Evolutionary conservation across 2,329 filamentous ascomycete species (phyloP), one percentile per base, ranked within the genome.

Genomic region (Amesomyces nigricolor): DNA sequence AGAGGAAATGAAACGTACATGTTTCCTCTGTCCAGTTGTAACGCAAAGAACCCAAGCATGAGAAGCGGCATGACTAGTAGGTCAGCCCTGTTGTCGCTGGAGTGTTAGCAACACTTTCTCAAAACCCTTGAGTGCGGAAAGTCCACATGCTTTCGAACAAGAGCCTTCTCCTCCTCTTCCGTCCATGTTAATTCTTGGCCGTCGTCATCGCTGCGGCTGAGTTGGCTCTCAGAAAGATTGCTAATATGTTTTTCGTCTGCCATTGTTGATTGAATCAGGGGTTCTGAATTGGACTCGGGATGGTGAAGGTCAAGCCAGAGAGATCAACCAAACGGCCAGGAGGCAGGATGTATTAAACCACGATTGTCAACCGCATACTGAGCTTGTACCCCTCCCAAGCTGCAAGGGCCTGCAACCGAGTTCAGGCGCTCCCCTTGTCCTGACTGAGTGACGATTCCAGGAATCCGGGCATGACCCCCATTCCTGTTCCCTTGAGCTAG

Each of bases 41-140:
- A 72, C 16, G 72, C 71, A 5, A 75, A 69, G 22, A 77, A 70
- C 1, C 72, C 73, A 1, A 76, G 60, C 22, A 73, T 68, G 3
- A 78, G 67, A 0, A 77, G 62, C 0, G 73, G 73, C 30, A 78
- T 69, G 1, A 78, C 70, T 8, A 68, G 67, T 6, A 68, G 58
- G 54, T 77, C 75, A 29, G 73, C 65, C 56, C 74, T 77, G 30
- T 14, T 8, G 16, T 7, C 30, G 9, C 39, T 26, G 22, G 22
- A 26, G 22, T 26, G 49, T 56, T 37, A 51, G 45, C n/a, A 13
- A 51, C 22, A 10, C 13, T 4, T n/a, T 26, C 13, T 44, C 4
- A 2, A 5, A 2, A 1, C 3, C 5, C n/a, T 26, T 3, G 30
- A 17, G 16, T 4, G 7, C n/a, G 22, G 17, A 5, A 13, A 37